Conservation (phyloP, 2,329 filamentous ascomycete genomes). For the Mollisiaceae sp. region DNA sequence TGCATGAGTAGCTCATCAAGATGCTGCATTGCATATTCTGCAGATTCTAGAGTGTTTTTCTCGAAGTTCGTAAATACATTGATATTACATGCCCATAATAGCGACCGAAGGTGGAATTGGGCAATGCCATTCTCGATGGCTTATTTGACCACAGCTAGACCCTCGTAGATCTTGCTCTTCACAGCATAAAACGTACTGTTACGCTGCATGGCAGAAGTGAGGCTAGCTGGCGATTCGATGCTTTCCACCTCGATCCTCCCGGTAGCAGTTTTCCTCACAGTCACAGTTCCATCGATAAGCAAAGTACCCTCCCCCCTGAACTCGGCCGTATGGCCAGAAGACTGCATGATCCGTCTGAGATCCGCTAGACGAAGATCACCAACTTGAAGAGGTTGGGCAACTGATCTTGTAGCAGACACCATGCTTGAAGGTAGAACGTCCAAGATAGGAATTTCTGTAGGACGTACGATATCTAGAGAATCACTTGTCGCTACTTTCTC, state of each 20-base stretch:
- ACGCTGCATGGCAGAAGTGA: constrained; percentile 48
- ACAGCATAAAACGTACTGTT: constrained; percentile 83
- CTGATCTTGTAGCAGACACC: constrained; percentile 74
- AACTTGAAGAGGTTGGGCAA: constrained; percentile 89
- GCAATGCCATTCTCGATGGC: constrained; percentile 12
- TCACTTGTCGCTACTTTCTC: constrained; percentile 36
- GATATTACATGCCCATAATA: constrained; percentile 26
- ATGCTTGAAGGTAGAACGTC: constrained; percentile 60
- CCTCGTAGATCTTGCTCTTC: constrained; percentile 90
- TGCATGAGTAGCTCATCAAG: too few species aligned
- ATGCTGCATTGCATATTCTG: too few species aligned
- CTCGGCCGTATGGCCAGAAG: constrained; percentile 83
- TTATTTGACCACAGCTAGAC: constrained; percentile 84
- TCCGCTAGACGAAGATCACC: constrained; percentile 91
- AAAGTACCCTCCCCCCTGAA: constrained; percentile 93
- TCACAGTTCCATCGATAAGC: constrained; percentile 85
- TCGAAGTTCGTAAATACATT: constrained; percentile 23
- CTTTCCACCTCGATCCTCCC: constrained; percentile 89
- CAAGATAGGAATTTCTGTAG: constrained; percentile 44
- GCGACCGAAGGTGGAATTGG: constrained; percentile 16
- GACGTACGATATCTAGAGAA: constrained; percentile 29
- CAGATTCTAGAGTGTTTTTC: too few species aligned
- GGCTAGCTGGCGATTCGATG: constrained; percentile 58
- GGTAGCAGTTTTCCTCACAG: constrained; percentile 86
- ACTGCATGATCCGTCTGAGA: constrained; percentile 81